Conservation (phyloP, 352 stramenopile genomes). For the Globisporangium canariense region DNA sequence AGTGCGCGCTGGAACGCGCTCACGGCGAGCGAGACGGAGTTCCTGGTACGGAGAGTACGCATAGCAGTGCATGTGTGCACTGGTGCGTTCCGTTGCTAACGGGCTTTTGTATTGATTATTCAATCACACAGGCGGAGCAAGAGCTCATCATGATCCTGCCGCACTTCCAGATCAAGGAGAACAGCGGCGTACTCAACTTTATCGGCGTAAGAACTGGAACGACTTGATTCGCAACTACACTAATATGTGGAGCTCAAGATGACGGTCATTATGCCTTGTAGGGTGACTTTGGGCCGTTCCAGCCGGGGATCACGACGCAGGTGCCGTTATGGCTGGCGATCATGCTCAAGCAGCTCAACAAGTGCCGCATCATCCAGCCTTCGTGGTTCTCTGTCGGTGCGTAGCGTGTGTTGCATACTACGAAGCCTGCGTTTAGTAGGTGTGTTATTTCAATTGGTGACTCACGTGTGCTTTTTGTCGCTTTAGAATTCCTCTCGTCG, state of each 20-base stretch:
- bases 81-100: background rate
- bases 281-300: constrained; percentile 87
- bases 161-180: constrained; percentile 81
- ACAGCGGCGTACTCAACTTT: constrained; percentile 75
- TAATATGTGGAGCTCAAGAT: background rate
- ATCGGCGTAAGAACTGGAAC: constrained; percentile 42
- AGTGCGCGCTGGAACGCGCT: constrained; percentile 22
- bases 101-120: background rate
- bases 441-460: background rate
- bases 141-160: constrained; percentile 85
- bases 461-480: background rate
- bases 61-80: too few relatives aligned
- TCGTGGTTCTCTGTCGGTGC: constrained; percentile 79
- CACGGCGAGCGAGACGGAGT: constrained; percentile 74
- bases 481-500: constrained; percentile 53
- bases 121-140: constrained; percentile 61
- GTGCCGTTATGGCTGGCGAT: constrained; percentile 89
- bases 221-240: too few relatives aligned
- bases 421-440: background rate
- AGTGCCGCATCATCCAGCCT: constrained; percentile 80
- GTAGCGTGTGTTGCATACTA: background rate
- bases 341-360: constrained; percentile 87
- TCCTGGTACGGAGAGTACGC: constrained; percentile 41
- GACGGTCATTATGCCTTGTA: constrained; percentile 15
- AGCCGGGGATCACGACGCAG: constrained; percentile 76